A percentile compares a stretch with the other conserved stretches of the same genome.
phyloP scores from a whole-genome alignment of 768 basidiomycete species.

The Boletus subparvulus region DNA sequence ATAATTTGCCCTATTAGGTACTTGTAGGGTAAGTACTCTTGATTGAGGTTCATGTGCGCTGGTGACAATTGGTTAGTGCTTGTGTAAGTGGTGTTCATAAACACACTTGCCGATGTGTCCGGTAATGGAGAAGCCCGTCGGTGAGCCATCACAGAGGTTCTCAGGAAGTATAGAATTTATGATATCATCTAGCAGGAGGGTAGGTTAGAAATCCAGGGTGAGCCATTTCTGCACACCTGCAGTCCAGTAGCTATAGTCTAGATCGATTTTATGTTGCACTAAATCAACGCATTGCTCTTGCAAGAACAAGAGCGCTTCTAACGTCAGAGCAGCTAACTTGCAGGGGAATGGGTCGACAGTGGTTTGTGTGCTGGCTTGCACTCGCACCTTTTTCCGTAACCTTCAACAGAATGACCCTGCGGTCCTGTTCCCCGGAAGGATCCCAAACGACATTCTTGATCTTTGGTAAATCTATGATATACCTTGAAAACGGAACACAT shows the following conservation, averaged over 20 bases:
- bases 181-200: conserved; percentile 65
- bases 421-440: conserved; percentile 44
- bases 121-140: conserved; percentile 81
- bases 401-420: conserved; percentile 67
- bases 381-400: conserved; percentile 58
- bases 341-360: conserved; percentile 8
- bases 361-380: background rate
- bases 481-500: conserved; percentile 37
- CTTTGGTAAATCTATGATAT: conserved; percentile 67
- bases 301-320: conserved; percentile 55
- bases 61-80: conserved; percentile 4
- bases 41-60: conserved; percentile 92
- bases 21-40: conserved; percentile 91
- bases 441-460: conserved; percentile 57
- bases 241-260: conserved; percentile 89
- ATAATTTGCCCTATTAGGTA: conserved; percentile 89
- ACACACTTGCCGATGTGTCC: conserved; percentile 85
- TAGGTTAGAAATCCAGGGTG: background rate
- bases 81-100: background rate
- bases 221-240: conserved; percentile 52
- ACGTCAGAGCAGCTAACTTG: conserved; percentile 69
- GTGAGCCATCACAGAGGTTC: conserved; percentile 72
- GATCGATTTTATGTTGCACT: conserved; percentile 55
- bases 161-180: conserved; percentile 80
- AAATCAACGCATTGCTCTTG: conserved; percentile 54